Percentiles rank a stretch among this genome's conserved stretches.
phyloP scores from a whole-genome alignment of 768 basidiomycete species.

The Amanita molliuscula region DNA sequence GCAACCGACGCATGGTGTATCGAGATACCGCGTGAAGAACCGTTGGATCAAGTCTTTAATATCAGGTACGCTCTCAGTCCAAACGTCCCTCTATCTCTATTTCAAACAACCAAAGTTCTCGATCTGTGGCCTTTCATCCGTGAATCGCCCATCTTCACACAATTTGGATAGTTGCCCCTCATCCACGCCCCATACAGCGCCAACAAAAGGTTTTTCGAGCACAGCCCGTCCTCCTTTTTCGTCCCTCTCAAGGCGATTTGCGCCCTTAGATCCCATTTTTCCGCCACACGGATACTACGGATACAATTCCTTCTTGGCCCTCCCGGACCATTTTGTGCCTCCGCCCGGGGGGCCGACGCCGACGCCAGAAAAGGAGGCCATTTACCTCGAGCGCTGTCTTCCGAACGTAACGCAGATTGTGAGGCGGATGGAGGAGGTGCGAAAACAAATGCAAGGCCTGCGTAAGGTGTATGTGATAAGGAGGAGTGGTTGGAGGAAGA shows the following conservation, averaged over 20 bases:
- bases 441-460: constrained; percentile 16
- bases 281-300: constrained; percentile 9
- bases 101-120: constrained; percentile 7
- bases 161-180: constrained; percentile 6
- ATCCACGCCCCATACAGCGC: no score
- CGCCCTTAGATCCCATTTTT: background rate
- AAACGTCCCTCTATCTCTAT: background rate
- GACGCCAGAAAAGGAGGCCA: constrained; percentile 14
- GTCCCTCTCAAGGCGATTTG: background rate
- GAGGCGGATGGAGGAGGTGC: constrained; percentile 25
- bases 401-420: constrained; percentile 41
- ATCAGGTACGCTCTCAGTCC: background rate
- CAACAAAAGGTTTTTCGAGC: background rate
- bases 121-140: constrained; percentile 10
- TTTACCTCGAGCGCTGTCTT: constrained; percentile 39
- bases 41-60: constrained; percentile 3
- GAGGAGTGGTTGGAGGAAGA: constrained; percentile 34
- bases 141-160: constrained; percentile 8
- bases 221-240: background rate
- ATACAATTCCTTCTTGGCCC: constrained; percentile 9
- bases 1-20: constrained; percentile 5
- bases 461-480: constrained; percentile 46
- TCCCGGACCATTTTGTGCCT: constrained; percentile 9
- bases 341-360: background rate
- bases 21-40: constrained; percentile 3